Conservation (phyloP, 2,329 filamentous ascomycete species). For the Apiospora aurea region DNA sequence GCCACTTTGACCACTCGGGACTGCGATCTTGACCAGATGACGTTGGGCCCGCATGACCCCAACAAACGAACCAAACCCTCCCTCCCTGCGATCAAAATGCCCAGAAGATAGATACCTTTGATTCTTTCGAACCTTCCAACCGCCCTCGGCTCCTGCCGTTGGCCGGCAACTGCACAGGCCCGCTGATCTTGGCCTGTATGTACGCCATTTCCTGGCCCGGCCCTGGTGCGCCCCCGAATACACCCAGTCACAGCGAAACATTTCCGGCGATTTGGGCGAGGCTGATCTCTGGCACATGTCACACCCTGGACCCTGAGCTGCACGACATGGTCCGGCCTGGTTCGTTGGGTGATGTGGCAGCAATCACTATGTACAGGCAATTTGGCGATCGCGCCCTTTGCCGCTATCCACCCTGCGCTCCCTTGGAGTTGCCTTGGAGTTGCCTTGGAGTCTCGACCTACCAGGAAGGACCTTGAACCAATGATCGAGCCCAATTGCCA, state of each 20-base stretch:
- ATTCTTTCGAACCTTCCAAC: neutral
- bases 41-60: constrained; percentile 23
- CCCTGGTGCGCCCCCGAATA: neutral
- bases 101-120: neutral
- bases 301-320: constrained; percentile 20
- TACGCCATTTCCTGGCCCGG: neutral
- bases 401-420: neutral
- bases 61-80: neutral
- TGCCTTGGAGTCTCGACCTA: neutral
- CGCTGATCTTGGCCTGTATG: constrained; percentile 10
- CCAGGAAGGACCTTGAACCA: constrained; percentile 5
- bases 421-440: neutral
- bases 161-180: neutral
- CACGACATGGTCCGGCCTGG: constrained; percentile 26
- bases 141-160: neutral
- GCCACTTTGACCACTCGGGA: neutral
- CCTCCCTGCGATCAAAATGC: too few species aligned
- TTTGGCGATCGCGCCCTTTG: constrained; percentile 3
- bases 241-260: neutral
- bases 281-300: constrained; percentile 23
- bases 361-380: constrained; percentile 5
- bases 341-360: constrained; percentile 30
- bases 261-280: constrained; percentile 23
- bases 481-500: constrained; percentile 19
- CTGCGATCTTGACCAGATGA: constrained; percentile 26